These are phyloP conservation scores for Solanum medicagineum DNA, from an alignment of 257 asterid genomes.

Conservation along the genomic window DNA sequence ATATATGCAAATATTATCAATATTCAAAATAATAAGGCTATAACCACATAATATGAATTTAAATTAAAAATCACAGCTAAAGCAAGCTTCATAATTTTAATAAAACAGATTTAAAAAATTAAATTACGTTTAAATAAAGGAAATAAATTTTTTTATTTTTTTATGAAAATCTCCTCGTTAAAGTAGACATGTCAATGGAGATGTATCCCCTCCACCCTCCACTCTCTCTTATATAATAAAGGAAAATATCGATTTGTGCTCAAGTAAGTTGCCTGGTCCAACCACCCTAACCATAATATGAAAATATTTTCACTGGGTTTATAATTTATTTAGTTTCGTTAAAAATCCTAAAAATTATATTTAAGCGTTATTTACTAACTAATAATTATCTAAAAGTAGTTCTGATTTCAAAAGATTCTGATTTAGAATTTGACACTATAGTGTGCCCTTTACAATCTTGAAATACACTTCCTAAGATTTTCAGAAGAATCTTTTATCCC, in stretches of 20 bases:
- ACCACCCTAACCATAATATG: background rate
- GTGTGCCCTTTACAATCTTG: background rate
- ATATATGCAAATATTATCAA: no score
- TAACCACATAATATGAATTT: no score
- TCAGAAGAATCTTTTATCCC: background rate
- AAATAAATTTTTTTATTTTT: no score
- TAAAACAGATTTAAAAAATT: no score
- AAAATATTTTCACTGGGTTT: background rate
- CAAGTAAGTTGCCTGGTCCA: background rate
- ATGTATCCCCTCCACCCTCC: no score
- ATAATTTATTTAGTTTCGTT: background rate
- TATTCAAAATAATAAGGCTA: no score
- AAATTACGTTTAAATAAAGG: no score
- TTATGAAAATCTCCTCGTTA: no score
- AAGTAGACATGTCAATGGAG: no score
- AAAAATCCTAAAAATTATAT: background rate
- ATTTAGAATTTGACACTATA: background rate
- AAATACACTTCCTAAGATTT: background rate
- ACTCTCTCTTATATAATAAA: no score
- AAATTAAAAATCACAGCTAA: no score
- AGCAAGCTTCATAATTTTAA: no score
- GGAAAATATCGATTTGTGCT: background rate
- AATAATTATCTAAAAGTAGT: background rate
- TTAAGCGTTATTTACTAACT: background rate
- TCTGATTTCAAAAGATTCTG: background rate